Evolutionary conservation across 2,329 filamentous ascomycete genomes (phyloP), one percentile per base, ranked within the genome.

Genomic region (Fusarium graminum): DNA sequence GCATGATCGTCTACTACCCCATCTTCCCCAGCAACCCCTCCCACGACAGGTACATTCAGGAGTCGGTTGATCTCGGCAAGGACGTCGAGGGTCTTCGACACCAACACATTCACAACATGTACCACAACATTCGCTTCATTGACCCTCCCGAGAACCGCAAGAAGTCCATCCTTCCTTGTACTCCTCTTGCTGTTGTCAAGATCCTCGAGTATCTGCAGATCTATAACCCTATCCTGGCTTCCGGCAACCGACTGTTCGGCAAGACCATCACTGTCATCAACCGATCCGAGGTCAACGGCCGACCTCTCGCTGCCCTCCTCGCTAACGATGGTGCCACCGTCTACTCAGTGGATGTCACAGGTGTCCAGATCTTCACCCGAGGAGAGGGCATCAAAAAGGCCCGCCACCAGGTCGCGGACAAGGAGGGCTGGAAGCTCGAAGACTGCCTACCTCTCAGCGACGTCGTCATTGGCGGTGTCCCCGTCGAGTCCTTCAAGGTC

Each of bases 31-130:
- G 83, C 79, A 91, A 93, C 81, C 90, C 90, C 51, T 86, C 88
- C 28, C 93, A 97, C 79, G 95, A 99, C 80, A 91, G 92, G 78
- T 98, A 98, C 79, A 88, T 99, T 69, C 94, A 98, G 81, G 94
- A 97, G 81, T 92, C 96, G 4, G 93, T 97, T 56, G 89, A 92
- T 56, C 86, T 97, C 41, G 82, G 86, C 78, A 98, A 99, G 80
- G 95, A 99, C 74, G 94, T 99, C 69, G 95, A 99, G 80, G 95
- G 95, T 34, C 88, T 99, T 59, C 93, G 91, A 72, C 94, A 97
- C 80, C 90, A 90, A 76, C 94, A 98, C 81, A 91, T 98, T 75
- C 94, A 94, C 87, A 99, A 99, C 86, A 97, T 99, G 94, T 99
- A 98, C 82, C 92, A 97, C 83, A 99, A 99, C 82, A 88, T 97